Conservation (phyloP, 306 rosid species). For the Ormosia emarginata region DNA sequence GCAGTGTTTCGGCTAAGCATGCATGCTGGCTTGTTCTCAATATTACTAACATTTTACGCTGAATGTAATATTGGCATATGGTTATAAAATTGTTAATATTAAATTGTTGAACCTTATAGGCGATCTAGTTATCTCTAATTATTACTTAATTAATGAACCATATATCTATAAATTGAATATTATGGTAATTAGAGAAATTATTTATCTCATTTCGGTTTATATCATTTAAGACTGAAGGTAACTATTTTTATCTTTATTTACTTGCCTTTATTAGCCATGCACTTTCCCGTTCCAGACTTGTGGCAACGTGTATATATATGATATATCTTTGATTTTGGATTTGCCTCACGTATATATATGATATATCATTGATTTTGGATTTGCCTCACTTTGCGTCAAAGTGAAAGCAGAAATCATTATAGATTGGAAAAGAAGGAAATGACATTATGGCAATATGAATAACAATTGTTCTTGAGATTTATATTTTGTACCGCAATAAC, state of each 20-base stretch:
- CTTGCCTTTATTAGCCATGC: background rate
- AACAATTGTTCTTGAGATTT: background rate
- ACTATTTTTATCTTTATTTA: too few species aligned
- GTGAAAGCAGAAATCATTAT: constrained; percentile 21
- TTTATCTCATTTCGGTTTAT: background rate
- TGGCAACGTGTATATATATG: background rate
- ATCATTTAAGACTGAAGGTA: too few species aligned
- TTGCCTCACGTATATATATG: background rate
- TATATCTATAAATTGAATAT: too few species aligned
- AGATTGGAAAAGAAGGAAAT: background rate
- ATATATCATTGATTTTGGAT: background rate
- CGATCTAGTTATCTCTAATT: background rate
- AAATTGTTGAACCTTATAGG: background rate
- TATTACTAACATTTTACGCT: background rate
- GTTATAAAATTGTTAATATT: background rate
- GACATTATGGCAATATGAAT: background rate
- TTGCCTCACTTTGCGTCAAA: constrained; percentile 32
- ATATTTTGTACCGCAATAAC: background rate
- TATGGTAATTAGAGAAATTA: background rate
- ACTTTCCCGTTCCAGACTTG: background rate
- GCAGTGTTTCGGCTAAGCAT: background rate
- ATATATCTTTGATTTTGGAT: background rate
- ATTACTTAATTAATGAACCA: background rate
- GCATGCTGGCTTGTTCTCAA: background rate
- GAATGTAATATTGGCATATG: background rate